Evolutionary conservation across 768 basidiomycete species (phyloP), one percentile per base, ranked within the genome.

Genomic region (Amanita jacksonii): DNA sequence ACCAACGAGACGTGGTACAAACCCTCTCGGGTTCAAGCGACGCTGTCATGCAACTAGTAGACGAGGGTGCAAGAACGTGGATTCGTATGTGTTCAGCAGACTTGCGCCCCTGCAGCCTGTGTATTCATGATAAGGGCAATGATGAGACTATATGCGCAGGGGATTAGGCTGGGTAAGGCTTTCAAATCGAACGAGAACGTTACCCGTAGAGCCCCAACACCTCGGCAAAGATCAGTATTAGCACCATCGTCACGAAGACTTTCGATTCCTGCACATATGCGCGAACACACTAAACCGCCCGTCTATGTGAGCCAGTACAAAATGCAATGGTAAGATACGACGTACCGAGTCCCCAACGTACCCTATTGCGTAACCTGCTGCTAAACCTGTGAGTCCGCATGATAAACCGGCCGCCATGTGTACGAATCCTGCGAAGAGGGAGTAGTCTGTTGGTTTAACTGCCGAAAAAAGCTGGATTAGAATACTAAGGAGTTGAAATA

Each of bases 321-420:
- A 16, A 25, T 35, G 30, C 7, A n/a, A n/a, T n/a, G n/a, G n/a
- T n/a, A n/a, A 36, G 19, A 33, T 19, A 6, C 22, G 8, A 71
- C 88, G 51, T 57, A 96, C 92, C 23, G 92, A 79, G 62, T 98
- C 93, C 22, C 93, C 93, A 25, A 96, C 88, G 45, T 81, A 73
- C 12, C 93, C 93, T 60, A 98, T 94, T 9, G 93, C 93, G 57
- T 91, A 92, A 1, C 93, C 93, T 1, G 93, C 93, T 15, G 92
- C 84, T 39, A 98, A 60, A 4, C 93, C 93, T 15, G 93, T 94
- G 51, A 88, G 62, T 0, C 93, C 93, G 57, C 91, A 94, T 3
- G 89, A 82, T 32, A 96, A 65, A 3, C 93, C 93, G 2, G 93
- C 93, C 2, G 84, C 90, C 8, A 98, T 79, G 59, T 98, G 93